These are phyloP conservation scores for Allium cepa DNA, from an alignment of 106 monocot genomes.

Conservation along the genomic window DNA sequence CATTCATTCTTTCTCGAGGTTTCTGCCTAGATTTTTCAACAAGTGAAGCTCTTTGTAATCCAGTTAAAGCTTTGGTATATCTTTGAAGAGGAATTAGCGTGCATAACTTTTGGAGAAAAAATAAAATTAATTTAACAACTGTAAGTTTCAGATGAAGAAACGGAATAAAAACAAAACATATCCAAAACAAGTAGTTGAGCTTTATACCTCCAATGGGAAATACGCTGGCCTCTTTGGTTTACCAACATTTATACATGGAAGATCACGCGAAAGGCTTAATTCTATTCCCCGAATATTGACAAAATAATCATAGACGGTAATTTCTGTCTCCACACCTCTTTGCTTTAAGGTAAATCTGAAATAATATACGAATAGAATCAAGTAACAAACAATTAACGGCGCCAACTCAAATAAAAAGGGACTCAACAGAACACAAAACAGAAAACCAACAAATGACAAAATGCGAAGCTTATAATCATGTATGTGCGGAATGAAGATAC, in stretches of 20 bases:
- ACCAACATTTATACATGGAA: constrained; percentile 93
- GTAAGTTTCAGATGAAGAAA: not conserved
- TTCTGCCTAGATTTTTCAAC: constrained; percentile 98
- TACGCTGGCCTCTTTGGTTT: constrained; percentile 84
- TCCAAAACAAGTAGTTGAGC: not conserved
- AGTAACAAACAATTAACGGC: too few relatives aligned
- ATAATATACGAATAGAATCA: too few relatives aligned
- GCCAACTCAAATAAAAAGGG: too few relatives aligned
- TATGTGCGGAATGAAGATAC: too few relatives aligned
- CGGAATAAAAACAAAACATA: not conserved
- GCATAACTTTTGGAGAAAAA: constrained; percentile 49
- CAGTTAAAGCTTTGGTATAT: constrained; percentile 82
- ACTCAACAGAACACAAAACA: too few relatives aligned
- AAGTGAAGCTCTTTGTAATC: constrained; percentile 70
- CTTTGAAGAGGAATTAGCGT: constrained; percentile 66
- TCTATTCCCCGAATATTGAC: constrained; percentile 27
- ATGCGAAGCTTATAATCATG: too few relatives aligned
- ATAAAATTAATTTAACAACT: not conserved
- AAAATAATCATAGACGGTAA: constrained; percentile 87
- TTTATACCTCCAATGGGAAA: constrained; percentile 74
- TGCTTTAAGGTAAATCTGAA: constrained; percentile 65
- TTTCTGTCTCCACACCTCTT: constrained; percentile 29
- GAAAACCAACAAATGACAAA: too few relatives aligned
- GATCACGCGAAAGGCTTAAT: constrained; percentile 37
- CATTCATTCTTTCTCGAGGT: constrained; percentile 79